Conservation (phyloP, 345 rosid species). For the Populus alba region DNA sequence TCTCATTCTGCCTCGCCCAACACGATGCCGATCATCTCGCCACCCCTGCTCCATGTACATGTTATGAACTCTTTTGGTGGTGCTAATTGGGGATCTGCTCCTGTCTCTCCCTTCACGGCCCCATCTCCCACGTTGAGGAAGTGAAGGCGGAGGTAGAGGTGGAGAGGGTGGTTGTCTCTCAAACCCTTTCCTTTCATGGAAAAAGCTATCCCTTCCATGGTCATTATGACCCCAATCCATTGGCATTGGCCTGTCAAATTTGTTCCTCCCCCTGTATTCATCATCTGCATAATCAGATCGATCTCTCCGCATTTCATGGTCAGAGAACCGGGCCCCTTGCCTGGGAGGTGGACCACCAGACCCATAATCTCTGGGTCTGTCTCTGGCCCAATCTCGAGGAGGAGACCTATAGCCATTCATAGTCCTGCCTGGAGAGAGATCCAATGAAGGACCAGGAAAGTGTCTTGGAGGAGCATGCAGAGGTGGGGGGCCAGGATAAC, state of each 20-base stretch:
- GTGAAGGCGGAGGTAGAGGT: slow-evolving; percentile 36
- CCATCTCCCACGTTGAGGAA: slow-evolving; percentile 59
- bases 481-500: slow-evolving; percentile 43
- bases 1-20: slow-evolving; percentile 53
- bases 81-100: slow-evolving; percentile 69
- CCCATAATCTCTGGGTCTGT: slow-evolving; percentile 59
- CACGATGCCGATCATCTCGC: slow-evolving; percentile 49
- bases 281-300: slow-evolving; percentile 51
- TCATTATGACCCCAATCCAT: slow-evolving; percentile 57
- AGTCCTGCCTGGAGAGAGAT: slow-evolving; percentile 60
- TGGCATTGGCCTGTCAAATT: slow-evolving; percentile 54
- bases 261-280: slow-evolving; percentile 56
- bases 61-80: slow-evolving; percentile 54
- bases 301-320: slow-evolving; percentile 49
- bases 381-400: slow-evolving; percentile 63
- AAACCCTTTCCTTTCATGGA: slow-evolving; percentile 53
- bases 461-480: slow-evolving; percentile 48
- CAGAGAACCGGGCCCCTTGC: slow-evolving; percentile 61
- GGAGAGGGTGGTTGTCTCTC: slow-evolving; percentile 52
- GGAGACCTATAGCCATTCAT: slow-evolving; percentile 72
- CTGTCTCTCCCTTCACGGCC: slow-evolving; percentile 62
- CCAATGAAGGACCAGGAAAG: slow-evolving; percentile 56
- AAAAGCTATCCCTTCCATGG: slow-evolving; percentile 51
- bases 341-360: slow-evolving; percentile 50
- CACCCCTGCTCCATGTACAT: slow-evolving; percentile 52